A percentile compares a stretch with the other conserved stretches of the same genome.
phyloP scores from a whole-genome alignment of 768 basidiomycete genomes.

The Paxillus involutus region DNA sequence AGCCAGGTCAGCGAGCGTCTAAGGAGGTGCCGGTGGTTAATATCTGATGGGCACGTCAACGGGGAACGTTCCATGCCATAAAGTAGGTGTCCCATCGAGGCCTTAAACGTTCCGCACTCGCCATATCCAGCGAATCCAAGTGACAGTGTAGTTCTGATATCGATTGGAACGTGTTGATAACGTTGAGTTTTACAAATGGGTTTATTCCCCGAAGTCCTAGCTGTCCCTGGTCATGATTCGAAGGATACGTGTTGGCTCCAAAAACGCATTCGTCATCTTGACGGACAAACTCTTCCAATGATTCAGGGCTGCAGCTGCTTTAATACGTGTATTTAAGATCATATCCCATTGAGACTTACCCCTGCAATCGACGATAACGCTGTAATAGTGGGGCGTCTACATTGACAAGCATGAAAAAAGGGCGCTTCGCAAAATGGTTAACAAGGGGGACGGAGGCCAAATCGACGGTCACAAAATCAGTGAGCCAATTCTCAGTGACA shows the following conservation, averaged over 20 bases:
- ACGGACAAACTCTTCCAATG: slow-evolving; percentile 73
- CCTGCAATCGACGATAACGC: slow-evolving; percentile 61
- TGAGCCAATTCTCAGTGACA: slow-evolving; percentile 80
- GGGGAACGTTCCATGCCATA: slow-evolving; percentile 59
- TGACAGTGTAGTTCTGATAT: slow-evolving; percentile 56
- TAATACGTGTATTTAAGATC: slow-evolving; percentile 6
- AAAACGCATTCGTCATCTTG: slow-evolving; percentile 71
- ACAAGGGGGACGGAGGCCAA: slow-evolving; percentile 56
- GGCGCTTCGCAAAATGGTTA: slow-evolving; percentile 74
- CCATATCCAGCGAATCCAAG: slow-evolving; percentile 66
- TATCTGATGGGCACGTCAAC: neutral
- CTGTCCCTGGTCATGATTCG: neutral
- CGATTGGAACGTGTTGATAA: slow-evolving; percentile 64
- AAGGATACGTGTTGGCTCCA: slow-evolving; percentile 35
- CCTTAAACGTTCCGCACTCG: slow-evolving; percentile 72
- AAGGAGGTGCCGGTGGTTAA: slow-evolving; percentile 7
- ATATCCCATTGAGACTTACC: slow-evolving; percentile 34
- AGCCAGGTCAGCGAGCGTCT: slow-evolving; percentile 89
- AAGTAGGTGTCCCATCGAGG: slow-evolving; percentile 97
- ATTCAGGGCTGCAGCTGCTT: slow-evolving; percentile 13
- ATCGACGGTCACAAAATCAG: slow-evolving; percentile 80
- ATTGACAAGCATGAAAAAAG: slow-evolving; percentile 84
- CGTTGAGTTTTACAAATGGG: slow-evolving; percentile 58
- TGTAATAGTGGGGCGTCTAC: slow-evolving; percentile 80
- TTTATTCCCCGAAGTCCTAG: slow-evolving; percentile 19